Evolutionary conservation across 805 yeast genomes (phyloP).

Genomic region (Yamadazyma laniorum): DNA sequence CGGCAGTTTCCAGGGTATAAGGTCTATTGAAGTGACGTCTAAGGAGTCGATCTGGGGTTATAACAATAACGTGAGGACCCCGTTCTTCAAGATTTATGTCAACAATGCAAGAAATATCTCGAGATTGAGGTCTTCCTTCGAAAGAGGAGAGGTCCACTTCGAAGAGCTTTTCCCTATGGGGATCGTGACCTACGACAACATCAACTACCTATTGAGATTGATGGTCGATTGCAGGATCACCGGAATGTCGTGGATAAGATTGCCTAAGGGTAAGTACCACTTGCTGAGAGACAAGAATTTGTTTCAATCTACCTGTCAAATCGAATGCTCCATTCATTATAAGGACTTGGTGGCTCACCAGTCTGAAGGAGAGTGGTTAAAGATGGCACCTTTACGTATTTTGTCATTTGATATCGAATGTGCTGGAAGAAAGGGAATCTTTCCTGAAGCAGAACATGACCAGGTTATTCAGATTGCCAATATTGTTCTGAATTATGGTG

Average conservation of each 20-base stretch:
- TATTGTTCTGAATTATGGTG: slow-evolving; percentile 84
- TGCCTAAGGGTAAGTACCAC: slow-evolving; percentile 71
- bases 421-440: slow-evolving; percentile 95
- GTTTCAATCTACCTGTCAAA: slow-evolving; percentile 74
- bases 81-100: slow-evolving; percentile 74
- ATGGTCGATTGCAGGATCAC: slow-evolving; percentile 92
- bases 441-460: slow-evolving; percentile 92
- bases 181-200: slow-evolving; percentile 81
- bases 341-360: slow-evolving; percentile 72
- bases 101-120: slow-evolving; percentile 65
- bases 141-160: slow-evolving; percentile 70
- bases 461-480: slow-evolving; percentile 97
- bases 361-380: slow-evolving; percentile 91
- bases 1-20: slow-evolving; percentile 53
- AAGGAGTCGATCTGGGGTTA: slow-evolving; percentile 95
- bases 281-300: slow-evolving; percentile 34
- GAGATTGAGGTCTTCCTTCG: slow-evolving; percentile 75
- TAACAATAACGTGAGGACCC: slow-evolving; percentile 70
- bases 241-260: slow-evolving; percentile 96
- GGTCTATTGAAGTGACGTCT: slow-evolving; percentile 58
- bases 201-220: slow-evolving; percentile 78
- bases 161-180: slow-evolving; percentile 61
- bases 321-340: slow-evolving; percentile 74
- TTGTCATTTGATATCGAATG: slow-evolving; percentile 97
- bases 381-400: slow-evolving; percentile 89